These are phyloP conservation scores for Daldinia concentrica DNA, from an alignment of 495 filamentous ascomycete genomes.

Conservation along the genomic window DNA sequence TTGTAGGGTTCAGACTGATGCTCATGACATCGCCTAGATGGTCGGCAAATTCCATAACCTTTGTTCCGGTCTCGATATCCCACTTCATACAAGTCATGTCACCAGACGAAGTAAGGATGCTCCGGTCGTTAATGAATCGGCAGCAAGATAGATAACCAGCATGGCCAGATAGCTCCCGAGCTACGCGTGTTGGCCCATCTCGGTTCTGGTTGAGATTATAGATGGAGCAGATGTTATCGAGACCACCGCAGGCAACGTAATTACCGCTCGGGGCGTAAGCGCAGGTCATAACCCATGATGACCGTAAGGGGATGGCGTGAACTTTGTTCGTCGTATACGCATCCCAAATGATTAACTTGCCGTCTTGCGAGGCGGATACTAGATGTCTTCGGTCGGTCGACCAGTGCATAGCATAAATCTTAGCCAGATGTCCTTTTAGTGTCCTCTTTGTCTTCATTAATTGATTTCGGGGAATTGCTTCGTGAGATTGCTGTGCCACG, in stretches of 20 bases:
- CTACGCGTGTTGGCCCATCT: constrained; percentile 95
- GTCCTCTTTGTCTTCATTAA: constrained; percentile 94
- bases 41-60: constrained; percentile 98
- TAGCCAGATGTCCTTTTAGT: constrained; percentile 95
- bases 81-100: constrained; percentile 99
- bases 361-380: constrained; percentile 97
- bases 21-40: constrained; percentile 99
- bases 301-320: constrained; percentile 97
- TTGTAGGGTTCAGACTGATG: constrained; percentile 98
- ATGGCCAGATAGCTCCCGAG: constrained; percentile 94
- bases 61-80: constrained; percentile 97
- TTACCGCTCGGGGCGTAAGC: constrained; percentile 98
- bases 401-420: constrained; percentile 99
- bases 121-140: constrained; percentile 97
- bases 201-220: constrained; percentile 96
- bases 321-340: constrained; percentile 99
- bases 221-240: constrained; percentile 99
- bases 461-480: constrained; percentile 86
- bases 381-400: constrained; percentile 98
- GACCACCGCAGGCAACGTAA: constrained; percentile 96
- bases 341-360: constrained; percentile 99
- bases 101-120: constrained; percentile 96
- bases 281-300: constrained; percentile 99
- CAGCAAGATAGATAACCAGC: constrained; percentile 98
- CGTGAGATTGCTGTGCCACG: constrained; percentile 88